These are phyloP conservation scores for Mycena haematopus DNA, from an alignment of 768 basidiomycete species.

Conservation along the genomic window DNA sequence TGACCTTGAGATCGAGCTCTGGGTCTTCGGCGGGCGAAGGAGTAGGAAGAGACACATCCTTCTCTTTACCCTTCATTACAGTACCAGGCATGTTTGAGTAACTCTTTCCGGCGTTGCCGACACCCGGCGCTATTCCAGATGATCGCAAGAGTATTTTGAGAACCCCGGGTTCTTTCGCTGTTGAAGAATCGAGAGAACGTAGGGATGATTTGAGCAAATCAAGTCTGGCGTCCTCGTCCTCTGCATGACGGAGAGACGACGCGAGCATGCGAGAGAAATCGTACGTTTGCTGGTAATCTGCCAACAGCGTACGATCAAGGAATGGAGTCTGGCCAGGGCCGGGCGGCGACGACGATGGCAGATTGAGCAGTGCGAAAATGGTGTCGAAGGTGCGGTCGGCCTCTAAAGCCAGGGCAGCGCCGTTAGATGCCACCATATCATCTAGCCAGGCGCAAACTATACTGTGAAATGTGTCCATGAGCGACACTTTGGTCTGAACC, in stretches of 20 bases:
- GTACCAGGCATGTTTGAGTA: constrained; percentile 18
- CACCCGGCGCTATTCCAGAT: constrained; percentile 53
- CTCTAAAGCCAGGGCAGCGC: constrained; percentile 49
- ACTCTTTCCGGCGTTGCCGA: constrained; percentile 39
- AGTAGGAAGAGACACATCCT: no score
- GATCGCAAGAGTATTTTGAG: constrained; percentile 70
- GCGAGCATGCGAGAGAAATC: constrained; percentile 59
- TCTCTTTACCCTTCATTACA: constrained; percentile 50
- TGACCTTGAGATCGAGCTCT: constrained; percentile 62
- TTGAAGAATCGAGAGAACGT: constrained; percentile 42
- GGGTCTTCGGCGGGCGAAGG: constrained; percentile 40
- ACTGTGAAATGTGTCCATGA: constrained; percentile 74
- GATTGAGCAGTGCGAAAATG: constrained; percentile 63
- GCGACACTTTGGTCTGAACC: constrained; percentile 74
- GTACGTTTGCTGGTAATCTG: constrained; percentile 77
- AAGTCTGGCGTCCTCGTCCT: constrained; percentile 63
- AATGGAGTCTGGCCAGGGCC: constrained; percentile 53
- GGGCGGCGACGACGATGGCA: constrained; percentile 44
- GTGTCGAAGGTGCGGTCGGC: constrained; percentile 63
- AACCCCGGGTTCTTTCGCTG: constrained; percentile 54
- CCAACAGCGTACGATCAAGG: constrained; percentile 69
- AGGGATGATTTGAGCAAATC: constrained; percentile 63
- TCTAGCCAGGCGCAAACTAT: constrained; percentile 56
- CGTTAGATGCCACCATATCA: constrained; percentile 52
- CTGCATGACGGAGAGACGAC: constrained; percentile 48